phyloP scores from a whole-genome alignment of 345 rosid species.

The Capsella bursapastoris region DNA sequence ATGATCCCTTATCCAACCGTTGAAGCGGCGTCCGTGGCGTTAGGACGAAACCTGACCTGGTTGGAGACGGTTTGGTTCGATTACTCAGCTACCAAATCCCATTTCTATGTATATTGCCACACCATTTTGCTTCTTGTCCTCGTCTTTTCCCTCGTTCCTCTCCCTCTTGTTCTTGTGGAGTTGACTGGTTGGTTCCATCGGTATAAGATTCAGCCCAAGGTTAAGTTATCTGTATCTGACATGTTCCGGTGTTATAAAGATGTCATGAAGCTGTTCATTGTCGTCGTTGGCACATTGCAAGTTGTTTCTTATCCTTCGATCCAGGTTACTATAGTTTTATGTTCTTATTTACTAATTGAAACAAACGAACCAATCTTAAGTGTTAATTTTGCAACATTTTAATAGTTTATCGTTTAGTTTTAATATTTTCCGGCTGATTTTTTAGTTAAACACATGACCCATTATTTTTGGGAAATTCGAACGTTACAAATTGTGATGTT shows the following conservation, averaged over 20 bases:
- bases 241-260: conserved; percentile 69
- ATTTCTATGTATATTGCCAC: conserved; percentile 72
- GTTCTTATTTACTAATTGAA: not conserved
- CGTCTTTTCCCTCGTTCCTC: conserved; percentile 69
- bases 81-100: conserved; percentile 73
- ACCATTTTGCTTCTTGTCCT: conserved; percentile 64
- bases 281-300: conserved; percentile 74
- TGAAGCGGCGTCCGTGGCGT: conserved; percentile 60
- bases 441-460: no score
- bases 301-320: conserved; percentile 67
- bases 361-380: not conserved
- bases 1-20: conserved; percentile 72
- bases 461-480: no score
- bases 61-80: conserved; percentile 78
- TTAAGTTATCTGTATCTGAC: conserved; percentile 51
- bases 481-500: no score
- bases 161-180: conserved; percentile 63
- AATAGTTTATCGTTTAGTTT: not conserved
- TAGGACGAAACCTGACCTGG: conserved; percentile 73
- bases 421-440: not conserved
- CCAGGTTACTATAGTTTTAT: conserved; percentile 48
- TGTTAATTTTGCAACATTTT: not conserved
- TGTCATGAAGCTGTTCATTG: conserved; percentile 60
- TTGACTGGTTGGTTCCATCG: conserved; percentile 44
- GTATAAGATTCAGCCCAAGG: conserved; percentile 84